Conservation (phyloP, 2,329 filamentous ascomycete species). For the Sporothrix globosa region DNA sequence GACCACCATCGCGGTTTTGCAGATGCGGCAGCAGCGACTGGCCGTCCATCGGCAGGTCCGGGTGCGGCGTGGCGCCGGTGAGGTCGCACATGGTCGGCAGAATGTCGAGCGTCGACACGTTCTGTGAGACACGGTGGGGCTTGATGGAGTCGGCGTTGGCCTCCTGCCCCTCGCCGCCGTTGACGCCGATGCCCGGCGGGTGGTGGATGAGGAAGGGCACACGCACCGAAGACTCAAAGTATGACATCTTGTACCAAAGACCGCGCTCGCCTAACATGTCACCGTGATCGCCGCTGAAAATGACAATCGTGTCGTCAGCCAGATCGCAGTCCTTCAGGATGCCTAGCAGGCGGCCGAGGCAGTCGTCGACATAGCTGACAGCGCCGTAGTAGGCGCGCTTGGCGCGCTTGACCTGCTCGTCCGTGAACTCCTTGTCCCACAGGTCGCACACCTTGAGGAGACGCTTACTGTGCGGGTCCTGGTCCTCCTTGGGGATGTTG, state of each 20-base stretch:
- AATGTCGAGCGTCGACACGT: constrained; percentile 89
- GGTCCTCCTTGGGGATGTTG: constrained; percentile 75
- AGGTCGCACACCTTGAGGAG: constrained; percentile 85
- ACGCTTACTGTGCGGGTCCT: constrained; percentile 85
- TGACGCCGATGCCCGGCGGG: constrained; percentile 54
- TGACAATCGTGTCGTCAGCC: constrained; percentile 82
- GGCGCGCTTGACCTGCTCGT: constrained; percentile 83
- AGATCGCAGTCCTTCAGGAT: constrained; percentile 79
- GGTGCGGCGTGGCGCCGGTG: constrained; percentile 69
- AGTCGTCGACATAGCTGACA: constrained; percentile 91
- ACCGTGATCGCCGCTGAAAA: constrained; percentile 92
- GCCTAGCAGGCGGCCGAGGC: constrained; percentile 78
- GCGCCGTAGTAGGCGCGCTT: constrained; percentile 90
- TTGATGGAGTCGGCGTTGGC: constrained; percentile 55
- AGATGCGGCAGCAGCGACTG: constrained; percentile 80
- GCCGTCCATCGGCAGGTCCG: constrained; percentile 82
- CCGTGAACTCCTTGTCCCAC: constrained; percentile 79
- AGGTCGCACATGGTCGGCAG: constrained; percentile 87
- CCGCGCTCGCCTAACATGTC: constrained; percentile 94
- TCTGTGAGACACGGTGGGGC: constrained; percentile 76
- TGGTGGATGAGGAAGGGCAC: constrained; percentile 86
- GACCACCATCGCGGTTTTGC: constrained; percentile 59
- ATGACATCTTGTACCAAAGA: constrained; percentile 93
- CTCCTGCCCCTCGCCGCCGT: constrained; percentile 37
- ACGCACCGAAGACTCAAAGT: constrained; percentile 87